A percentile compares a stretch with the other conserved stretches of the same genome.
Evolutionary conservation across 2,329 filamentous ascomycete genomes (phyloP).

Genomic region (Fusarium tjaetaba): DNA sequence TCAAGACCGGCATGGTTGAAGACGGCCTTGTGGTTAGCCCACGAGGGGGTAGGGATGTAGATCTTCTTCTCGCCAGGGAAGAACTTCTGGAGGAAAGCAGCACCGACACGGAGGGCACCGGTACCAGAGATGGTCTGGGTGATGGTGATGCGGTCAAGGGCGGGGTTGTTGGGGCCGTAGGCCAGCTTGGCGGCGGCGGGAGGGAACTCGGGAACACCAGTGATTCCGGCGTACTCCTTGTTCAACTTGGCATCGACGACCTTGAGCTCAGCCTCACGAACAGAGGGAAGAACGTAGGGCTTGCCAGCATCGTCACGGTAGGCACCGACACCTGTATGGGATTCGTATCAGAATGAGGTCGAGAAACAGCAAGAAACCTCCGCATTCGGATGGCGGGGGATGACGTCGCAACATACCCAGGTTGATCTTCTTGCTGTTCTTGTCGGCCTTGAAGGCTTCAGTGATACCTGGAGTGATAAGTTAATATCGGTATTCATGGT

Average conservation of each 20-base stretch:
- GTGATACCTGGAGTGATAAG: constrained; percentile 74
- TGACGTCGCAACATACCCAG: constrained; percentile 68
- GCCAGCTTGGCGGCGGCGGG: constrained; percentile 90
- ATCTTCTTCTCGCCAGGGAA: constrained; percentile 93
- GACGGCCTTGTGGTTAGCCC: constrained; percentile 98
- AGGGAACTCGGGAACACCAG: constrained; percentile 93
- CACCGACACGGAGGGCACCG: constrained; percentile 93
- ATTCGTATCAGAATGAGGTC: constrained; percentile 33
- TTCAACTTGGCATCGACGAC: constrained; percentile 81
- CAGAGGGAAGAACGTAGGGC: constrained; percentile 96
- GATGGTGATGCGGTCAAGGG: constrained; percentile 83
- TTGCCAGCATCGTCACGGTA: constrained; percentile 99
- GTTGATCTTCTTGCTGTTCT: constrained; percentile 96
- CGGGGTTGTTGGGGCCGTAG: constrained; percentile 83
- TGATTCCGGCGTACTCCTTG: constrained; percentile 99
- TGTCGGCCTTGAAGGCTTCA: constrained; percentile 98
- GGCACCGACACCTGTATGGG: constrained; percentile 81
- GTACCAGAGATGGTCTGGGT: constrained; percentile 99
- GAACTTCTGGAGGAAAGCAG: constrained; percentile 90
- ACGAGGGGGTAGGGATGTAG: constrained; percentile 95
- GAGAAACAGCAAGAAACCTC: constrained; percentile 25
- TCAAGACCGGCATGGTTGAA: constrained; percentile 92
- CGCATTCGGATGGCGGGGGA: constrained; percentile 8
- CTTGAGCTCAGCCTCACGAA: constrained; percentile 88
- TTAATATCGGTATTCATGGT: constrained; percentile 36